Evolutionary conservation across 257 asterid genomes (phyloP), one percentile per base, ranked within the genome.

Genomic region (Prunella vulgaris): DNA sequence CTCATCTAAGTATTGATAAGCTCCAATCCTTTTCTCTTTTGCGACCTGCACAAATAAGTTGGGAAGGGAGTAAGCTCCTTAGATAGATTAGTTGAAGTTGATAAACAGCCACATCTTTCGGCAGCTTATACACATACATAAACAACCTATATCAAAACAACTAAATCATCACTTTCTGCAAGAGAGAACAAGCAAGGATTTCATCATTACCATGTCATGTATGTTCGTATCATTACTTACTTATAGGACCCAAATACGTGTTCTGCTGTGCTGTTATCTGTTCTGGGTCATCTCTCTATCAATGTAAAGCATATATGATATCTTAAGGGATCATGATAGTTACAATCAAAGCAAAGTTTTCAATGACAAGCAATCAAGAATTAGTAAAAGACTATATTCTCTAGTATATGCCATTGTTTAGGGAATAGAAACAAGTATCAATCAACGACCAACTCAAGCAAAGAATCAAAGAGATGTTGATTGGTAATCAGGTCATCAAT

Each of bases 11-110:
- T 14, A 76, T 58, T n/a, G 70, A 58, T 63, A 21, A 10, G 28
- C 81, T 67, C 77, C 73, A 49, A 20, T 66, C 51, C 75, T 73
- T 74, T 2, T 69, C 78, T 12, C 64, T 66, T 66, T 72, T 78
- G 74, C 64, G 61, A 71, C 81, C 80, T 78, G 79, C 10, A 58
- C 63, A 32, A 65, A 52, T 12, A 68, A 24, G 38, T 40, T 46
- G 37, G 60, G 28, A 52, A 10, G 60, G 6, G 7, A 49, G 24
- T 14, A 48, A 42, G 4, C 56, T 46, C 17, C n/a, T n/a, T n/a
- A n/a, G n/a, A 12, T 59, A 28, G 25, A 25, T 60, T 27, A 49
- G 56, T 2, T 15, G 40, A 46, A 49, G 44, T 37, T 44, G 3
- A 5, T 44, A 4, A 6, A 52, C 24, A 10, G 42, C 1, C 13